Conservation (phyloP, 2,329 filamentous ascomycete species). For the Pseudopithomyces maydicus region DNA sequence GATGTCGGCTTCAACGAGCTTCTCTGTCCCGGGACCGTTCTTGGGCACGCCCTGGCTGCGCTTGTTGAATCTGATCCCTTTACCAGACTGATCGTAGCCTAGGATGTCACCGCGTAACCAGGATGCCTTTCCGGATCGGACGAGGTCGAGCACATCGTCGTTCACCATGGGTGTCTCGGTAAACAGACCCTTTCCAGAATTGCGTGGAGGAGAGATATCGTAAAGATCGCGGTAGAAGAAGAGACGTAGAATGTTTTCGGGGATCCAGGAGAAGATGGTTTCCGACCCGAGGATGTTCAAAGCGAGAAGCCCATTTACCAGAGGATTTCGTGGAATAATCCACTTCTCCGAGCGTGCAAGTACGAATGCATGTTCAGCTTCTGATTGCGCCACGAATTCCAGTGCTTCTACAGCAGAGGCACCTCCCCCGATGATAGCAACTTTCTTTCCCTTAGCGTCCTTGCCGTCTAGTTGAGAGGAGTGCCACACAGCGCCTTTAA, state of each 20-base stretch:
- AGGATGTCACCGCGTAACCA: conserved; percentile 85
- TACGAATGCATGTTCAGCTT: conserved; percentile 72
- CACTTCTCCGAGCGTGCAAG: conserved; percentile 81
- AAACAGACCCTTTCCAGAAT: conserved; percentile 70
- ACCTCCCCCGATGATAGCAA: conserved; percentile 78
- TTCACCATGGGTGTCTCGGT: conserved; percentile 89
- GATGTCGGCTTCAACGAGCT: conserved; percentile 73
- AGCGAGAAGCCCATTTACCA: conserved; percentile 74
- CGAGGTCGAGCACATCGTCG: conserved; percentile 75
- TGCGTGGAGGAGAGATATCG: conserved; percentile 67
- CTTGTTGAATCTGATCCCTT: conserved; percentile 72
- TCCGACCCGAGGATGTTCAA: conserved; percentile 81
- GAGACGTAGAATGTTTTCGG: conserved; percentile 73
- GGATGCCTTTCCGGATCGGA: conserved; percentile 72
- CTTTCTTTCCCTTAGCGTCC: conserved; percentile 72
- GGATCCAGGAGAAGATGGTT: conserved; percentile 76
- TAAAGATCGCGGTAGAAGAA: conserved; percentile 84
- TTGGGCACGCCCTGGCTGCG: conserved; percentile 74
- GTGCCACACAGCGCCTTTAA: conserved; percentile 74
- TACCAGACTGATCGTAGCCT: conserved; percentile 65
- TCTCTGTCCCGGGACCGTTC: conserved; percentile 71
- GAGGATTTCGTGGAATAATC: conserved; percentile 81
- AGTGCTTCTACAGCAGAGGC: conserved; percentile 82
- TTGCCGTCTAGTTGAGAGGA: conserved; percentile 77
- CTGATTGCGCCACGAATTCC: conserved; percentile 73